Base-by-base conservation (phyloP, 768 basidiomycete species). In the Kwoniella sp. region DNA sequence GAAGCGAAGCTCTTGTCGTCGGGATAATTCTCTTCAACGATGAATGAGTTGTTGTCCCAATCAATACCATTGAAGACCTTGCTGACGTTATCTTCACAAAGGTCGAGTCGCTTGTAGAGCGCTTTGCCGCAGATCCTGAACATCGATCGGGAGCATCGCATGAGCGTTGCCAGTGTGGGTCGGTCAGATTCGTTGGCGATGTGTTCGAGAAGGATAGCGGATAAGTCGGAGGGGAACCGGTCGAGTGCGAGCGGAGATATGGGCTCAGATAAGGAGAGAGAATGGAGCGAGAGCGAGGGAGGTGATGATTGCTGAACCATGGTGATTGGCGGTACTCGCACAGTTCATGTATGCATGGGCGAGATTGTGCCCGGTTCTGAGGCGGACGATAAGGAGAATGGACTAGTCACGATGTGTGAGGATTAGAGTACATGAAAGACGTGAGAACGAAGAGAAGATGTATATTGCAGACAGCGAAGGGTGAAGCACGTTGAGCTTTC, bases 11-110 rank as follows among this genome's bases (percentile, higher is more conserved):
- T n/a, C n/a, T n/a, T n/a, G n/a, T n/a, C n/a, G n/a, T n/a, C n/a
- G n/a, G n/a, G n/a, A n/a, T n/a, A n/a, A n/a, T 4, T n/a, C 26
- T 54, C 53, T 54, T 54, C 53, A 54, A 22, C 11, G 26, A 30
- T 29, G 8, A 20, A 34, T 17, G n/a, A n/a, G n/a, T n/a, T n/a
- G 34, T 34, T 5, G 13, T 34, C 34, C 34, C 34, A 41, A 57
- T 57, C 56, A 3, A 57, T 17, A 2, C 56, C 37, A 12, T 22
- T 8, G 41, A 57, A 57, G 22, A 57, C 22, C 25, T 23, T 45
- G 2, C 20, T 25, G 2, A 22, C 20, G 26, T 57, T 57, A 7
- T 38, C 12, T 15, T 41, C 23, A 22, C 26, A 4, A 2, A 57
- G n/a, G 2, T 22, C 20, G 4, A 56, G 15, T 56, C 30, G 30